These are phyloP conservation scores for Pestalotiopsis sp. DNA, from an alignment of 2,329 filamentous ascomycete species.

Conservation along the genomic window DNA sequence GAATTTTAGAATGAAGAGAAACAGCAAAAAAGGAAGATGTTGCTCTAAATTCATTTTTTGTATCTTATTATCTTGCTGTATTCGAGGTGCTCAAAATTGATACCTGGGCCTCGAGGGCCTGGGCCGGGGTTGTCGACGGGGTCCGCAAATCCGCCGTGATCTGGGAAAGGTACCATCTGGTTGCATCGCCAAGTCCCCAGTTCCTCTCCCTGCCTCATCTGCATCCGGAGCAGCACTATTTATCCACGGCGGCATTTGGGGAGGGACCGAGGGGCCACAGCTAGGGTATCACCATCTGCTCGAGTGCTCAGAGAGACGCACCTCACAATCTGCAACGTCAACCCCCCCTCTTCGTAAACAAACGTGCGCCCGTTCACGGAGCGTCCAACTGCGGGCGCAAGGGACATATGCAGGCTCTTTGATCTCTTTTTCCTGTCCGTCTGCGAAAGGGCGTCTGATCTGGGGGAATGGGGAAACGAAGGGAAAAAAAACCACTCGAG, in stretches of 20 bases:
- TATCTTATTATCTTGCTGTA: too few relatives aligned
- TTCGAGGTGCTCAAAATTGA: too few relatives aligned
- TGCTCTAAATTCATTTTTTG: too few relatives aligned
- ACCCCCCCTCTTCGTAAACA: background rate
- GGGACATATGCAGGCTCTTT: background rate
- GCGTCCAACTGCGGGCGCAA: background rate
- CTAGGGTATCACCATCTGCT: background rate
- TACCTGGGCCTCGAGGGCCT: background rate
- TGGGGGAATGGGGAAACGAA: background rate
- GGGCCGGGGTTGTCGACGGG: background rate
- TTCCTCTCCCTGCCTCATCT: background rate
- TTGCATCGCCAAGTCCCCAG: background rate
- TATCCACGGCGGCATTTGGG: background rate
- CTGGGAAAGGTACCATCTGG: background rate
- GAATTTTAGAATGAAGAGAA: too few relatives aligned
- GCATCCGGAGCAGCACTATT: background rate
- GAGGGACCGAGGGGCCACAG: background rate
- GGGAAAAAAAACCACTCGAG: background rate
- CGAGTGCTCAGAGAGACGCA: background rate
- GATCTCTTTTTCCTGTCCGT: background rate
- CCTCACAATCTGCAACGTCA: conserved; percentile 9
- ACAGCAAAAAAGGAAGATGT: too few relatives aligned
- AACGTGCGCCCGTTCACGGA: background rate
- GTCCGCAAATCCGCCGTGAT: background rate
- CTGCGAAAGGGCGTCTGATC: background rate